These are phyloP conservation scores for Diaporthe citri DNA, from an alignment of 2,329 filamentous ascomycete species.

Conservation along the genomic window DNA sequence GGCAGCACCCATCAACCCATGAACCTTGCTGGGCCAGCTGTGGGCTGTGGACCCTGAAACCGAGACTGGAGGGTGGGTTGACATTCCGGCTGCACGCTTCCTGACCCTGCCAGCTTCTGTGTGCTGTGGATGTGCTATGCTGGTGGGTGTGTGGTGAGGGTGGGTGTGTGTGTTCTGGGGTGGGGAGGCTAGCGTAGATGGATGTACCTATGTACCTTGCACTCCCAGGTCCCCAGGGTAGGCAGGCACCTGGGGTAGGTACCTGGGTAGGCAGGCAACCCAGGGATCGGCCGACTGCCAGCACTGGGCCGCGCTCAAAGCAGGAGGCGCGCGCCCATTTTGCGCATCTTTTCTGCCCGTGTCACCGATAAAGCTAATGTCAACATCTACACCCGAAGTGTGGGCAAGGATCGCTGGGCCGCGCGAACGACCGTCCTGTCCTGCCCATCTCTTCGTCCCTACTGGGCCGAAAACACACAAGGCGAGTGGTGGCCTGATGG, in stretches of 20 bases:
- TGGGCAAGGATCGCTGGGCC: constrained; percentile 14
- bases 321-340: constrained; percentile 35
- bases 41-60: constrained; percentile 30
- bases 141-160: background rate
- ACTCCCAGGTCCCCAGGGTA: background rate
- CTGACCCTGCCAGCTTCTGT: constrained; percentile 7
- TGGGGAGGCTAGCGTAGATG: background rate
- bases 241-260: background rate
- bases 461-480: background rate
- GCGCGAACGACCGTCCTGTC: background rate
- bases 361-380: constrained; percentile 30
- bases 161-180: background rate
- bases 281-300: constrained; percentile 7
- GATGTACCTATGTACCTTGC: constrained; percentile 9
- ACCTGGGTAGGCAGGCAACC: background rate
- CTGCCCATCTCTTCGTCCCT: constrained; percentile 1
- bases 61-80: constrained; percentile 19
- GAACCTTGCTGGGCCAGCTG: constrained; percentile 26
- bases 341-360: constrained; percentile 25
- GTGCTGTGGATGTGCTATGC: background rate
- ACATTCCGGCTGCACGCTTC: constrained; percentile 31
- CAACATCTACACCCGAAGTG: background rate
- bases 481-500: constrained; percentile 9
- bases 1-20: background rate
- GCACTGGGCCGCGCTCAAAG: constrained; percentile 30